Conservation (phyloP, 139 green algal genomes). For the Edaphochlamys debaryana region DNA sequence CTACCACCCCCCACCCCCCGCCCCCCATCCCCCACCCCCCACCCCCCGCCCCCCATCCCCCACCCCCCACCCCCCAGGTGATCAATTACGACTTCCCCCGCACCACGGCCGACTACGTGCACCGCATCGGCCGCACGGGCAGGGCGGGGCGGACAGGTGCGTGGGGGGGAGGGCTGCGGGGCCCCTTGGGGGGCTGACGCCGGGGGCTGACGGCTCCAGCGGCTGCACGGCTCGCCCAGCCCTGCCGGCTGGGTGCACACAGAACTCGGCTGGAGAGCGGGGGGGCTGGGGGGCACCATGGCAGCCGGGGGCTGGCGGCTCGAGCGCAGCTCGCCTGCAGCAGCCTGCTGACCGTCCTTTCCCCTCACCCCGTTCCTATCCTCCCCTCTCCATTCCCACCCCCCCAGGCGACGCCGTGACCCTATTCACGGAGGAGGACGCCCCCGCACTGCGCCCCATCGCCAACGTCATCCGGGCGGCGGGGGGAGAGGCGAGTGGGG, state of each 20-base stretch:
- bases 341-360: not conserved
- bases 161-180: not conserved
- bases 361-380: not conserved
- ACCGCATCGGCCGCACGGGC: slow-evolving; percentile 89
- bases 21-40: no score
- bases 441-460: slow-evolving; percentile 71
- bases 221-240: not conserved
- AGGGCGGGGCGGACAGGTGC: slow-evolving; percentile 50
- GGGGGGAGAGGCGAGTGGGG: no score
- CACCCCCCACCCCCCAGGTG: no score
- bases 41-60: no score
- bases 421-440: slow-evolving; percentile 89
- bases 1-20: no score
- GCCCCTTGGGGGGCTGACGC: no score
- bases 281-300: no score
- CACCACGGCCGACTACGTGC: slow-evolving; percentile 91
- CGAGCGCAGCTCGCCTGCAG: no score
- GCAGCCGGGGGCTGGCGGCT: no score
- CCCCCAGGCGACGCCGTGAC: slow-evolving; percentile 80
- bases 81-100: slow-evolving; percentile 97
- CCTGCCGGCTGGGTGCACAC: not conserved
- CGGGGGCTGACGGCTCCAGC: no score
- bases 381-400: not conserved
- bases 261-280: not conserved
- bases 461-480: slow-evolving; percentile 72